Base-by-base conservation (phyloP, 192 early-diverging fungal species). In the Dispira simplex region DNA sequence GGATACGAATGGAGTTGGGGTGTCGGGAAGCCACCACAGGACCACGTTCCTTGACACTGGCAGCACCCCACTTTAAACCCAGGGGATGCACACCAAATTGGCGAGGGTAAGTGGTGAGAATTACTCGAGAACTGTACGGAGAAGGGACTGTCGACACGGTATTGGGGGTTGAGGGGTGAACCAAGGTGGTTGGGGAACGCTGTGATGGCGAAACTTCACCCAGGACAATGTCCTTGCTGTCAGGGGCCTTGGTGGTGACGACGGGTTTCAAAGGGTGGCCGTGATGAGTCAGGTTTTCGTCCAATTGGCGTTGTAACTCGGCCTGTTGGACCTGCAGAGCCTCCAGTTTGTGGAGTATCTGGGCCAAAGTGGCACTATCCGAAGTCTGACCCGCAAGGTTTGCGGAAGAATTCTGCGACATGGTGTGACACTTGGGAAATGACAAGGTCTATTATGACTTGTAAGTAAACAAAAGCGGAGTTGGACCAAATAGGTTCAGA, bases 1-100 rank as follows among this genome's bases (percentile, higher is more conserved):
- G 81, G 67, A 89, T 73, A 55, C 86, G 84, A 46, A 97, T 79
- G 8, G 83, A 85, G 54, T 76, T 72, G 14, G 85, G 79, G 57
- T 85, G 80, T 23, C 89, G 82, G 44, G 91, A 93, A 9, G 83
- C 86, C 26, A 93, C 77, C 44, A 97, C 77, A n/a, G 93, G 91
- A 0, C 93, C 93, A 62, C 93, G 87, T 43, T 70, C 68, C n/a
- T 69, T 67, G 8, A 90, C 75, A 46, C 85, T 78, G 27, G 77
- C n/a, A 26, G 83, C 84, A 20, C 88, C 90, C 89, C 91, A 93
- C 60, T 70, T 72, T 44, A 97, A 70, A 8, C 83, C 72, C 44
- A 90, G 79, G 9, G 90, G 91, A 11, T 84, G 81, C 63, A 92
- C 80, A 53, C 87, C 80, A 20, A 75, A 77, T 63, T 83, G 79